A percentile compares a stretch with the other conserved stretches of the same genome.
Conservation (phyloP, 2,329 filamentous ascomycete species). For the Neofusicoccum cordaticola region DNA sequence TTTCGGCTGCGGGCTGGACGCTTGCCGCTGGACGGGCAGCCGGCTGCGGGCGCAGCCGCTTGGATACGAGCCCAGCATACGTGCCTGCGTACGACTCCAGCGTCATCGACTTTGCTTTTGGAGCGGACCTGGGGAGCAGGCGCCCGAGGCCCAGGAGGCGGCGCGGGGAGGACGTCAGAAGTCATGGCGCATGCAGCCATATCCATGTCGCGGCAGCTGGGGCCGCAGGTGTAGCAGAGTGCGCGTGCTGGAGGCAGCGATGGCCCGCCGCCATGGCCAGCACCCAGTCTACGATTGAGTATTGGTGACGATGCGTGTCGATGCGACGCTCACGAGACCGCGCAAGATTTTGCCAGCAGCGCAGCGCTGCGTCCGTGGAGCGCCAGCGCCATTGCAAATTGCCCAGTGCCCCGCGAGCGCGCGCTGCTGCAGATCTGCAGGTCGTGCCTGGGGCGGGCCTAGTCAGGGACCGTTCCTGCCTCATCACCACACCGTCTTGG, state of each 20-base stretch:
- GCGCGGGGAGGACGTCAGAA: background rate
- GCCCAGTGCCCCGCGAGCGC: background rate
- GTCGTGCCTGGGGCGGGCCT: background rate
- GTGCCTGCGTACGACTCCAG: background rate
- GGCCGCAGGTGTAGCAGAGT: background rate
- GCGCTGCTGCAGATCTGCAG: constrained; percentile 10
- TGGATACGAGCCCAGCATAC: constrained; percentile 1
- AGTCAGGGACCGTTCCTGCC: constrained; percentile 9
- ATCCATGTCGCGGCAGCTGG: background rate
- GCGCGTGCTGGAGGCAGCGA: background rate
- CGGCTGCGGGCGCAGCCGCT: background rate
- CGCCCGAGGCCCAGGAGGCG: background rate
- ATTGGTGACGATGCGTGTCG: background rate
- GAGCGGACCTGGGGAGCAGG: background rate
- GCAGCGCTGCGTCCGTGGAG: background rate
- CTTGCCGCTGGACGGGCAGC: no score
- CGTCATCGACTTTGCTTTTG: constrained; percentile 14
- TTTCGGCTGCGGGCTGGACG: background rate
- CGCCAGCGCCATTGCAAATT: background rate
- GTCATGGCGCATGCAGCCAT: background rate
- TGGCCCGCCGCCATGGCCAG: background rate
- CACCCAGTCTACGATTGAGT: background rate
- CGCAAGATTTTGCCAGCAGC: constrained; percentile 3
- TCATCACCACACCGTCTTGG: constrained; percentile 11
- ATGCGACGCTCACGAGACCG: constrained; percentile 5